phyloP scores from a whole-genome alignment of 2,329 filamentous ascomycete species.

The Hymenoscyphus fraxineus region DNA sequence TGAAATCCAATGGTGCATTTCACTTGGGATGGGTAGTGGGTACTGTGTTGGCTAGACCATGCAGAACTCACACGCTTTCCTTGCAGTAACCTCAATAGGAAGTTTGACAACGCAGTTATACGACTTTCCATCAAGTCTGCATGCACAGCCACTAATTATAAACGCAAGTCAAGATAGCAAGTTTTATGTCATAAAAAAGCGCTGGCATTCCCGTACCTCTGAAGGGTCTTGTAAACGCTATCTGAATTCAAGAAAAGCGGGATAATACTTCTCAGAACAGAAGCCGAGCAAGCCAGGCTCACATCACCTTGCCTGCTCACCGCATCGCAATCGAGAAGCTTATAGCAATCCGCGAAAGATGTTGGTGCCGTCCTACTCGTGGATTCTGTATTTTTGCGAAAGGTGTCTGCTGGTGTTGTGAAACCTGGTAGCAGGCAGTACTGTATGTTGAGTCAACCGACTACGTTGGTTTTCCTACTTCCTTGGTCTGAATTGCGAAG shows the following conservation, averaged over 20 bases:
- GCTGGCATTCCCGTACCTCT: not conserved
- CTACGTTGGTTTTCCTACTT: not conserved
- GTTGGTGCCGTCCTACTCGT: not conserved
- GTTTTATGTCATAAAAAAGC: not conserved
- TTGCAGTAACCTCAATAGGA: not conserved
- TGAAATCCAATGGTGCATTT: not conserved
- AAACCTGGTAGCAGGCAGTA: not conserved
- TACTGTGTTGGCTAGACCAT: not conserved
- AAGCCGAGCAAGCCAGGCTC: not conserved
- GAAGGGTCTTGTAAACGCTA: not conserved
- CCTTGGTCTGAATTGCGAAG: not conserved
- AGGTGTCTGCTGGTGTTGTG: not conserved
- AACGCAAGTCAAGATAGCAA: not conserved
- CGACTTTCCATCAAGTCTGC: not conserved
- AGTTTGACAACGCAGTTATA: not conserved
- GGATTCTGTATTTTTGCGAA: not conserved
- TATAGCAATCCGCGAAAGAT: not conserved
- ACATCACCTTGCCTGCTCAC: not conserved
- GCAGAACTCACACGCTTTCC: not conserved
- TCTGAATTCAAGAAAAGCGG: not conserved
- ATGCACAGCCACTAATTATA: not conserved
- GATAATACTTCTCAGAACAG: not conserved
- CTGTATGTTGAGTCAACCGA: not conserved
- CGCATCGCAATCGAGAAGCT: not conserved
- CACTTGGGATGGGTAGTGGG: not conserved